Evolutionary conservation across 495 filamentous ascomycete genomes (phyloP).

Genomic region (Penicillium egyptiacum): DNA sequence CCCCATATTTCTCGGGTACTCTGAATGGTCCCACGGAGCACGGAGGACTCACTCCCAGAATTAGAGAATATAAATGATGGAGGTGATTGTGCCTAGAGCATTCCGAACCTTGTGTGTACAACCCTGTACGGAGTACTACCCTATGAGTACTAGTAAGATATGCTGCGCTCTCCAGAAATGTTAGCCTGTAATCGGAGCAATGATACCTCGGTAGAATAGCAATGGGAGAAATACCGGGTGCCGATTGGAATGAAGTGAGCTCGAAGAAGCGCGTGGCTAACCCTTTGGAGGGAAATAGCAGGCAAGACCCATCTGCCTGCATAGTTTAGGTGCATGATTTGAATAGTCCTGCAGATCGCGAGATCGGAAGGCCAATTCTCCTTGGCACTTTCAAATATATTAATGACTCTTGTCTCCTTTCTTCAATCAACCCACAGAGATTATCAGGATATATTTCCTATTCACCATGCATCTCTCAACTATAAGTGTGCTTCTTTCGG

Average conservation of each 20-base stretch:
- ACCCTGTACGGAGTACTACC: not conserved
- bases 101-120: not conserved
- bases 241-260: not conserved
- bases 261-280: not conserved
- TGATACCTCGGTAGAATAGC: not conserved
- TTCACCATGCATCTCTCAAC: slow-evolving; percentile 8
- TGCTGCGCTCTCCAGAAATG: not conserved
- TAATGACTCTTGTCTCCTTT: not conserved
- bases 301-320: not conserved
- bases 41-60: not conserved
- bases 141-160: not conserved
- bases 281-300: not conserved
- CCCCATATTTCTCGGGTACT: not conserved
- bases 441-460: too few relatives aligned
- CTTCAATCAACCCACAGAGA: not conserved
- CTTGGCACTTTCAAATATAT: not conserved
- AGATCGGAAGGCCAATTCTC: not conserved
- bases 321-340: not conserved
- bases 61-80: not conserved
- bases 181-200: not conserved
- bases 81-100: not conserved
- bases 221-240: not conserved
- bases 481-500: not conserved
- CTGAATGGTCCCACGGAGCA: not conserved
- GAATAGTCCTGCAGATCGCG: slow-evolving; percentile 4